Conservation (phyloP, 1,139 yeast species). For the Zhuliangozyma parablackwelliae region DNA sequence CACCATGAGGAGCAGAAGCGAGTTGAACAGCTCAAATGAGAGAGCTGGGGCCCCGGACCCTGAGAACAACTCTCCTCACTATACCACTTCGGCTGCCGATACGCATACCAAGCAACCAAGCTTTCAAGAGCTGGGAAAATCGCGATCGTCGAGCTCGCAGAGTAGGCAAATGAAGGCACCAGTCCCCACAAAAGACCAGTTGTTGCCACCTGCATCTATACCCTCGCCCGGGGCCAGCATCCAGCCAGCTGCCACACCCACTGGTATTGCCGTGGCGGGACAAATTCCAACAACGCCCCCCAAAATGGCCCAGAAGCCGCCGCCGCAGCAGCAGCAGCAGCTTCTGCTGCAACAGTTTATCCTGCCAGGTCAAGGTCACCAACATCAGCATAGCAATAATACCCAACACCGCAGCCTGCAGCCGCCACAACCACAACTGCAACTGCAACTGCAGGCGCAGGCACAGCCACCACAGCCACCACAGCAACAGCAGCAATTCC, state of each 20-base stretch:
- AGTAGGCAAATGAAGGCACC: too few species aligned
- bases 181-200: slow-evolving; percentile 8
- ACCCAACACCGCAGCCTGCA: slow-evolving; percentile 8
- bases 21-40: slow-evolving; percentile 2
- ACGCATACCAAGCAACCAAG: slow-evolving; percentile 20
- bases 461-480: slow-evolving; percentile 10
- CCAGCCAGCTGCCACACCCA: slow-evolving; percentile 10
- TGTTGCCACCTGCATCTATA: slow-evolving; percentile 23
- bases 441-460: slow-evolving; percentile 5
- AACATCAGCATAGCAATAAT: slow-evolving; percentile 6
- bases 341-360: slow-evolving; percentile 4
- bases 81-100: slow-evolving; percentile 2
- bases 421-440: slow-evolving; percentile 8
- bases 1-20: slow-evolving; percentile 19
- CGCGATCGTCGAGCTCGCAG: background rate
- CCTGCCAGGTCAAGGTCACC: background rate
- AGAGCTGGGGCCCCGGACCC: slow-evolving; percentile 4
- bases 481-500: slow-evolving; percentile 49
- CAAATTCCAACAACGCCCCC: background rate
- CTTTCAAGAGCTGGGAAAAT: slow-evolving; percentile 11
- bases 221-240: slow-evolving; percentile 16
- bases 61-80: slow-evolving; percentile 4
- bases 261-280: slow-evolving; percentile 5
- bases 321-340: slow-evolving; percentile 5
- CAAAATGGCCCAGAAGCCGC: slow-evolving; percentile 1